Evolutionary conservation across 305 asterid genomes (phyloP), one percentile per base, ranked within the genome.

Genomic region (Lippia alba): DNA sequence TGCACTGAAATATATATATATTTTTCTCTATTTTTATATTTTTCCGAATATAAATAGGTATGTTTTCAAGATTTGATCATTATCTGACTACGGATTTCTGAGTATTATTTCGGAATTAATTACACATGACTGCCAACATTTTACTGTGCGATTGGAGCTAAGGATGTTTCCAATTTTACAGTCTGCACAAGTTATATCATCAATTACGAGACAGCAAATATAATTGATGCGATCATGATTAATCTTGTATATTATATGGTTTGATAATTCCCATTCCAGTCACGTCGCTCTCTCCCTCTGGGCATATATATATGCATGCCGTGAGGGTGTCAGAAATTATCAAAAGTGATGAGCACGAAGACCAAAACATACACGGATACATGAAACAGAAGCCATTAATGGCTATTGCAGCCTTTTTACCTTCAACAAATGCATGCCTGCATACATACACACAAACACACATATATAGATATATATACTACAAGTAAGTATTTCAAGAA

Each of bases 221-320:
- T 68, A 41, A 68, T 55, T 55, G 33, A 51, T 10, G 33, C 33
- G 18, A 39, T 50, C 32, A 73, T 72, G 69, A 53, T 64, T 64
- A 53, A 56, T n/a, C 48, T 50, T 64, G 48, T 36, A 36, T 36
- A 36, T 36, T 3, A 36, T 36, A 5, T 16, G 34, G 64, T 17
- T 72, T 49, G 50, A 68, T 72, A 69, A 63, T 46, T 77, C 73
- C 81, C 58, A 79, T 67, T 81, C 74, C 70, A 67, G 88, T 85
- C 81, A 79, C 53, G 93, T 85, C 93, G 68, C 79, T 86, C 78
- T 84, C 86, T 66, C 61, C 33, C 50, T 56, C 61, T 30, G 67
- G 8, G 16, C 40, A 15, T 48, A 34, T 20, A 56, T 4, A 11
- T 5, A 55, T 9, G 51, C n/a, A 45, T 12, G n/a, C 5, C 14